Conservation (phyloP, 345 rosid genomes). For the Trapa incisa region DNA sequence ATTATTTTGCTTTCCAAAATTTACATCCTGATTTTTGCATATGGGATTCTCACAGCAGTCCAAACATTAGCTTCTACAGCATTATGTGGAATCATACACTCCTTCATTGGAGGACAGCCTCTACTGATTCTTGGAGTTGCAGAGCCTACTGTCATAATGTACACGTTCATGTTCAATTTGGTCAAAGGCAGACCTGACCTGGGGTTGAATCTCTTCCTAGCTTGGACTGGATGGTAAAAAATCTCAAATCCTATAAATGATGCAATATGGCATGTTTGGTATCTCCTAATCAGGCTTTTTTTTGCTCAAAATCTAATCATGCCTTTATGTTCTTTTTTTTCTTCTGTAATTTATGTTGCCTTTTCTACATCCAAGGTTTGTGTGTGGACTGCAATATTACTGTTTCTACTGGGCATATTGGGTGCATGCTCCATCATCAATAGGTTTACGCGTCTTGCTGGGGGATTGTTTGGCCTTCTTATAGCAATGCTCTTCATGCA, state of each 20-base stretch:
- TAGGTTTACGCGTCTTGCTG: slow-evolving; percentile 86
- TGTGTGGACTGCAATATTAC: slow-evolving; percentile 82
- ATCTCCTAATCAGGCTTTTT: background rate
- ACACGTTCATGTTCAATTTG: slow-evolving; percentile 86
- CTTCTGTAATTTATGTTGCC: background rate
- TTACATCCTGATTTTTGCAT: slow-evolving; percentile 23
- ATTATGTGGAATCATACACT: slow-evolving; percentile 78
- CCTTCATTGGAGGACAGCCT: slow-evolving; percentile 83
- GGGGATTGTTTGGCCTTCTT: slow-evolving; percentile 85
- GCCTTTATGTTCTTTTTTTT: background rate
- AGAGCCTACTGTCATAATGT: slow-evolving; percentile 95
- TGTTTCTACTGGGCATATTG: slow-evolving; percentile 68
- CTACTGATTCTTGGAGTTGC: slow-evolving; percentile 93
- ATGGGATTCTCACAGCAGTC: slow-evolving; percentile 80
- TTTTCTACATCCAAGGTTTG: slow-evolving; percentile 48
- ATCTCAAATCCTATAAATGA: slow-evolving; percentile 2
- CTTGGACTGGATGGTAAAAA: slow-evolving; percentile 89
- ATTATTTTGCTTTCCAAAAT: background rate
- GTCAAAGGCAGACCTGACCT: slow-evolving; percentile 65
- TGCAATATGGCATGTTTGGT: background rate
- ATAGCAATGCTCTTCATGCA: slow-evolving; percentile 94
- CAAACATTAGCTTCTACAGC: slow-evolving; percentile 91
- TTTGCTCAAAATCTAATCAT: background rate
- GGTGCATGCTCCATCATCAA: slow-evolving; percentile 93
- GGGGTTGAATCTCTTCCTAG: slow-evolving; percentile 73